These are phyloP conservation scores for Macrolepiota albuminosa DNA, from an alignment of 768 basidiomycete genomes.

Conservation along the genomic window DNA sequence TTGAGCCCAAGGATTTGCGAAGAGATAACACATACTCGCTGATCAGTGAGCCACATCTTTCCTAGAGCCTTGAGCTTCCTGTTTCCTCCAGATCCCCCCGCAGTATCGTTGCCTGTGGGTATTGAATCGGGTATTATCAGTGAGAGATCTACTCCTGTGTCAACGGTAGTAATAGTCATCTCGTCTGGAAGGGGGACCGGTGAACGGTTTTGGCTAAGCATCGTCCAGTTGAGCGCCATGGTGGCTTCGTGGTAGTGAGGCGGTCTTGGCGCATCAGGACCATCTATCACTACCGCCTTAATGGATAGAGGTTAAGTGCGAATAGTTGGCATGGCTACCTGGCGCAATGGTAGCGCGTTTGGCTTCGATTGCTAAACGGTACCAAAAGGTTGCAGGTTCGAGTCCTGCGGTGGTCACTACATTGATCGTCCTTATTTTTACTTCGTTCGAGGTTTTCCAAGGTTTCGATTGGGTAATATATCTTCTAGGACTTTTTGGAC, in stretches of 20 bases:
- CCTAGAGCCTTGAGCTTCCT: slow-evolving; percentile 60
- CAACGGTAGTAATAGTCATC: slow-evolving; percentile 48
- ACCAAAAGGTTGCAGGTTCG: slow-evolving; percentile 98
- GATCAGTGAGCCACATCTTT: slow-evolving; percentile 61
- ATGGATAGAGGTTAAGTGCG: too few relatives aligned
- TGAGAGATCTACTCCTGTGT: slow-evolving; percentile 52
- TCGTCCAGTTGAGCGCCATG: slow-evolving; percentile 82
- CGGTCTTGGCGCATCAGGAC: neutral
- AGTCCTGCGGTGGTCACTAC: slow-evolving; percentile 94
- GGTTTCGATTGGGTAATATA: too few relatives aligned
- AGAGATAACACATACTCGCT: slow-evolving; percentile 48
- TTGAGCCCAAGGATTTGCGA: neutral
- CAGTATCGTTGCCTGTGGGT: slow-evolving; percentile 31
- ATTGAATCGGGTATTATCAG: slow-evolving; percentile 53
- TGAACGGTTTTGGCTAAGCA: slow-evolving; percentile 51
- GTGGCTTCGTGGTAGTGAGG: slow-evolving; percentile 12
- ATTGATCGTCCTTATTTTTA: too few relatives aligned
- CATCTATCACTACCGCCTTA: neutral
- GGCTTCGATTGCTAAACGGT: slow-evolving; percentile 75
- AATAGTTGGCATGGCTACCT: slow-evolving; percentile 50
- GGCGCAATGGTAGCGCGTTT: slow-evolving; percentile 95
- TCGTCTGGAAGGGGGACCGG: slow-evolving; percentile 67
- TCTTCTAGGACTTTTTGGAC: too few relatives aligned
- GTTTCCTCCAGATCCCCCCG: slow-evolving; percentile 50
- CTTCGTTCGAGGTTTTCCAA: too few relatives aligned